Evolutionary conservation across 352 stramenopile species (phyloP), one percentile per base, ranked within the genome.

Genomic region (Phytophthora citrophthora): DNA sequence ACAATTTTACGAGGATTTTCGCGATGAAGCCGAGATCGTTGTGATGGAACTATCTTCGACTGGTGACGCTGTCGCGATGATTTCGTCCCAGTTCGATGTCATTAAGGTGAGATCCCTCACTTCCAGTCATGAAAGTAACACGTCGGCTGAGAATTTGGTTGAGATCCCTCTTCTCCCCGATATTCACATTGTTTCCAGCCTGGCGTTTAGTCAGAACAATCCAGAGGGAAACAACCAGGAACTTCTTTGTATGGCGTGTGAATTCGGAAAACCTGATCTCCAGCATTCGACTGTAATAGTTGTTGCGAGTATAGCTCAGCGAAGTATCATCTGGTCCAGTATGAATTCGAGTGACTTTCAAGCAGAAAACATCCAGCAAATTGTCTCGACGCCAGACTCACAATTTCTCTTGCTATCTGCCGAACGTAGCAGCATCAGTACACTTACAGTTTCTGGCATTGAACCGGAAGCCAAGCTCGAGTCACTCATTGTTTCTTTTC

Each of bases 11-110:
- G n/a, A 60, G 16, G 50, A 65, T 38, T 46, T 59, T 20, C 31
- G n/a, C n/a, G 23, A 4, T 34, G 12, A n/a, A 16, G 20, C 45
- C 29, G 61, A 79, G 43, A 72, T 84, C 15, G 57, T 54, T 1
- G 15, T 75, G 9, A 20, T 84, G 29, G 56, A 67, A 8, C 45
- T 86, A 6, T 84, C 77, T 4, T 45, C 63, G 0, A 70, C 52
- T 31, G 49, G 47, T 7, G 12, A 59, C 3, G 31, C 26, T 20
- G 39, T 74, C 12, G 77, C 74, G 0, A 70, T 38, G 1, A 48
- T 82, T 2, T 64, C 66, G 15, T 68, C 74, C 15, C 49, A 4
- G 5, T 68, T 72, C n/a, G 38, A 69, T 34, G 40, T 7, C 32
- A 46, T 81, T 34, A 45, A 36, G 7, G 43, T 83, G 38, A 40